These are phyloP conservation scores for Ambrosiella xylebori DNA, from an alignment of 2,329 filamentous ascomycete genomes.

Conservation along the genomic window DNA sequence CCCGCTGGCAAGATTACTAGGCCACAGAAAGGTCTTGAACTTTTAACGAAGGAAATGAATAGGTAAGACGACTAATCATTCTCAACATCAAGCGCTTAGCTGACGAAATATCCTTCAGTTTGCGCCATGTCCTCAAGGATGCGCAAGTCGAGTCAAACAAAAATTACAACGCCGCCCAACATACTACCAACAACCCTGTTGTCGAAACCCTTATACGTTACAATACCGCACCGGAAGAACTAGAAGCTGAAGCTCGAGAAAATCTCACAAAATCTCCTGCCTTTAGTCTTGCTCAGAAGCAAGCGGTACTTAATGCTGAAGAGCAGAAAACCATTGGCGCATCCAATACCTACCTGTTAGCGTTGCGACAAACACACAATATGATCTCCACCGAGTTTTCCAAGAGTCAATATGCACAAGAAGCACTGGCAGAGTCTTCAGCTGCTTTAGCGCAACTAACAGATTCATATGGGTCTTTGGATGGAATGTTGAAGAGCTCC, in stretches of 20 bases:
- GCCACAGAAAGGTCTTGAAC: conserved; percentile 47
- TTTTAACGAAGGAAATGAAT: conserved; percentile 53
- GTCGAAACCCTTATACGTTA: conserved; percentile 59
- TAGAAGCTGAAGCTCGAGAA: conserved; percentile 19
- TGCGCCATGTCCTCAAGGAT: conserved; percentile 8
- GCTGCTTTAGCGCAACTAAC: conserved; percentile 65
- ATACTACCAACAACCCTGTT: conserved; percentile 33
- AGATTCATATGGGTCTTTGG: conserved; percentile 65
- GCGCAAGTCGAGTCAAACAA: background rate
- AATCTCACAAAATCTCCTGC: background rate
- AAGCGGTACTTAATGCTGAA: conserved; percentile 35
- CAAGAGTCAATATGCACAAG: conserved; percentile 74
- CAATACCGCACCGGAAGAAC: conserved; percentile 44
- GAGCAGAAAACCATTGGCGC: conserved; percentile 59
- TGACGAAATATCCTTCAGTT: background rate
- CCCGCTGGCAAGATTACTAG: conserved; percentile 32
- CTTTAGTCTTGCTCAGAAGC: conserved; percentile 13
- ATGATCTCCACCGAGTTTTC: conserved; percentile 73
- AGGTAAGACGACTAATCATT: conserved; percentile 29
- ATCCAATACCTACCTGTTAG: conserved; percentile 66
- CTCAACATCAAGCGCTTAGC: background rate
- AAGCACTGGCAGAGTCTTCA: conserved; percentile 72
- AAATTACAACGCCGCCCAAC: background rate
- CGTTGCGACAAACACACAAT: conserved; percentile 69
- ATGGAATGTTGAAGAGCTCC: conserved; percentile 58